phyloP scores from a whole-genome alignment of 305 asterid genomes.

The Fraxinus albicans region DNA sequence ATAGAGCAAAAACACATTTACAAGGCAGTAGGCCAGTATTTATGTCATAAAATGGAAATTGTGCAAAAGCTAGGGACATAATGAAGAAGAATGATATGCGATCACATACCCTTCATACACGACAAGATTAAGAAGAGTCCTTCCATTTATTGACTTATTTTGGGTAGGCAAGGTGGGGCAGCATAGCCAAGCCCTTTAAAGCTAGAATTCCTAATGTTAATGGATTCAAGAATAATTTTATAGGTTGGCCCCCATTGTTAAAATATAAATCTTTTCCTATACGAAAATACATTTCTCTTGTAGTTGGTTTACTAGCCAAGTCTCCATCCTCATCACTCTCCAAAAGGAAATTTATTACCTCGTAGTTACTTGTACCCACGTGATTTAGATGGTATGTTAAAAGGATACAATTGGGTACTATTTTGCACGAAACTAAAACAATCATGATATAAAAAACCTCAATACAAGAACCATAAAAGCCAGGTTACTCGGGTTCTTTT shows the following conservation, averaged over 20 bases:
- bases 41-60: not conserved
- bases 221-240: not conserved
- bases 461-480: not conserved
- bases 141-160: not conserved
- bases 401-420: not conserved
- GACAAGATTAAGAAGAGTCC: not conserved
- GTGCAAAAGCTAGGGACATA: not conserved
- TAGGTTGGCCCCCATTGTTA: not conserved
- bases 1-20: not conserved
- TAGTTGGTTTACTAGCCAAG: not conserved
- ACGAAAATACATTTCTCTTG: not conserved
- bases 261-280: not conserved
- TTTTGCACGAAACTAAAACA: not conserved
- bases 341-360: not conserved
- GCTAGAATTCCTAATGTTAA: not conserved
- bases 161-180: not conserved
- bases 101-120: not conserved
- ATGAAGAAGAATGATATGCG: not conserved
- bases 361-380: not conserved
- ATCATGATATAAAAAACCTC: not conserved
- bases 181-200: not conserved
- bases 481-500: not conserved
- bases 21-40: not conserved
- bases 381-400: not conserved
- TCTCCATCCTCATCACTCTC: conserved; percentile 1